Evolutionary conservation across 495 filamentous ascomycete genomes (phyloP), one percentile per base, ranked within the genome.

Genomic region (Achaetomiella virescens): DNA sequence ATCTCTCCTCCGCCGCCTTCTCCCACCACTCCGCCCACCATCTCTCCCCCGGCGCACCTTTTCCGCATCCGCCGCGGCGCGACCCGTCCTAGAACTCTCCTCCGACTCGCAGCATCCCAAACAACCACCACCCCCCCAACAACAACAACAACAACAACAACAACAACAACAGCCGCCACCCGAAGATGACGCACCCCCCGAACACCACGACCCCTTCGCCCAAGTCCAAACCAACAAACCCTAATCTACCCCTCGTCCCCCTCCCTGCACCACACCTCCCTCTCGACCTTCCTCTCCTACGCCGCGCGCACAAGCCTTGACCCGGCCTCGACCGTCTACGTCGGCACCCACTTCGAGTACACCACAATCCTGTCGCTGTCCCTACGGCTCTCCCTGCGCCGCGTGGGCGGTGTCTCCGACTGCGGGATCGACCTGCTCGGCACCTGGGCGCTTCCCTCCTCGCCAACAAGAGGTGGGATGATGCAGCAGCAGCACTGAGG

Each of bases 381-480:
- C 66, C 7, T 78, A 84, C 38, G 82, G 79, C 87, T 97, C 72
- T 62, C 65, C 27, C 79, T 97, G 5, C 73, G 76, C 43, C 86
- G 89, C 42, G 80, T 86, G 15, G 93, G 93, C 59, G 86, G 88
- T 36, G 75, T 73, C 25, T 81, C 80, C 15, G 91, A 97, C 70
- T 75, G 72, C 47, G 92, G 92, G 31, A 88, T 95, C 64, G 92
- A 97, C 67, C 79, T 97, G 0, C 72, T 90, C 2, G 91, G 91
- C 21, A 81, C 81, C 17, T 97, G 92, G 92, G 70, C 75, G 12
- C 69, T 90, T 2, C 55, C 48, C 21, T 3, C 24, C 12, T 14
- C 15, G 9, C 4, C 27, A 31, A 9, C 4, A 31, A 31, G 5
- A 31, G 27, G 4, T 9, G 9, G 27, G 27, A 31, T 9, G 27